Percentiles rank a stretch among this genome's conserved stretches.
Conservation (phyloP, 352 stramenopile genomes). For the Phytophthora macrochlamydospora region DNA sequence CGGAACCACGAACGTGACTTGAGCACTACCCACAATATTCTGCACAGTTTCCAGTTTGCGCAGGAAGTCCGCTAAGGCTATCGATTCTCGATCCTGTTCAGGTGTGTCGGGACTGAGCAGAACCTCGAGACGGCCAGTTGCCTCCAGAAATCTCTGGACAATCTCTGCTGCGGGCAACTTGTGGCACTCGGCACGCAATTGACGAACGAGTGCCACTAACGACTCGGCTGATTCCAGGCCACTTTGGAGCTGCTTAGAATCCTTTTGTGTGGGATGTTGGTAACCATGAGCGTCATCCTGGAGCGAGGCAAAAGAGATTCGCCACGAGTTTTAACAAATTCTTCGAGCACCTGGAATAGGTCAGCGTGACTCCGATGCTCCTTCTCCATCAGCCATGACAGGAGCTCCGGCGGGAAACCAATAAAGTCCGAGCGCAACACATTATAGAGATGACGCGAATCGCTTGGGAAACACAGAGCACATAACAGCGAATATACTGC, state of each 20-base stretch:
- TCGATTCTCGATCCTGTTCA: constrained; percentile 56
- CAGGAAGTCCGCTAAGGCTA: constrained; percentile 72
- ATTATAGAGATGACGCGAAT: constrained; percentile 81
- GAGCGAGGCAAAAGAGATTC: constrained; percentile 23
- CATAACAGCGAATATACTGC: constrained; percentile 71
- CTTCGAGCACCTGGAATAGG: constrained; percentile 57
- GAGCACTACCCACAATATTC: constrained; percentile 53
- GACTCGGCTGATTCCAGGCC: constrained; percentile 31
- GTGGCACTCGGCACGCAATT: constrained; percentile 53
- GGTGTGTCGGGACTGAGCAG: constrained; percentile 56
- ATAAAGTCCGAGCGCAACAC: constrained; percentile 72
- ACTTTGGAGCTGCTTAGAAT: constrained; percentile 21
- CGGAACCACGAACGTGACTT: constrained; percentile 73
- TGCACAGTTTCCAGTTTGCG: constrained; percentile 65
- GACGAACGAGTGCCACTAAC: constrained; percentile 52
- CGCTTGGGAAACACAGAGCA: constrained; percentile 63
- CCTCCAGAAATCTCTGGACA: constrained; percentile 66
- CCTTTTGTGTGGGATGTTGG: constrained; percentile 6
- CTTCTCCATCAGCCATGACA: constrained; percentile 73
- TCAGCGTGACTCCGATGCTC: constrained; percentile 52
- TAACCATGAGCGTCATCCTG: constrained; percentile 13
- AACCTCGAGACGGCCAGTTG: constrained; percentile 45
- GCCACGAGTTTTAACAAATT: constrained; percentile 48
- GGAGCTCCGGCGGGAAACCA: constrained; percentile 51
- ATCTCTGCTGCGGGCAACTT: constrained; percentile 57